phyloP scores from a whole-genome alignment of 495 filamentous ascomycete species.

The Pseudomonodictys pantanalensis region DNA sequence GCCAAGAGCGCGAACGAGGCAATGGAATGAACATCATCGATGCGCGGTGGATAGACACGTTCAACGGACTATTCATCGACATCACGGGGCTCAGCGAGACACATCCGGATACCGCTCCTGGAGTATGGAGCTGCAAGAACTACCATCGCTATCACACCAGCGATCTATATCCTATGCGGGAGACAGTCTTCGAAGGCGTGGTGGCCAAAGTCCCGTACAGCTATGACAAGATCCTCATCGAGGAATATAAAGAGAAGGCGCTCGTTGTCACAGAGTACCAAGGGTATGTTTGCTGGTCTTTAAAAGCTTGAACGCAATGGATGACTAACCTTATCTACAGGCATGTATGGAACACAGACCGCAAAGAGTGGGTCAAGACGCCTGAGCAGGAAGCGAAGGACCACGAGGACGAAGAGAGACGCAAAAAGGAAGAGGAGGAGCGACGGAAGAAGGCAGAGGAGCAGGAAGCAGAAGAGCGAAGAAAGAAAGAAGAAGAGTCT shows the following conservation, averaged over 20 bases:
- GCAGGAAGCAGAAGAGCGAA: slow-evolving; percentile 18
- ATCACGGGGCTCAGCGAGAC: slow-evolving; percentile 77
- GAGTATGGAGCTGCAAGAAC: slow-evolving; percentile 81
- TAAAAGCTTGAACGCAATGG: slow-evolving; percentile 6
- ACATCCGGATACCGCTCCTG: slow-evolving; percentile 55
- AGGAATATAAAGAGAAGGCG: slow-evolving; percentile 58
- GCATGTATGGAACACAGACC: slow-evolving; percentile 40
- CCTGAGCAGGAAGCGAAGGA: slow-evolving; percentile 34
- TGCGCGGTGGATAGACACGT: slow-evolving; percentile 76
- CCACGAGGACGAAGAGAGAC: slow-evolving; percentile 10
- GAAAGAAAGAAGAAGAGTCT: slow-evolving; percentile 10
- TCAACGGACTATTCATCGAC: slow-evolving; percentile 79
- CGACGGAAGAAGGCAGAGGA: slow-evolving; percentile 18
- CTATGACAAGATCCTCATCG: slow-evolving; percentile 57
- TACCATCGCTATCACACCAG: slow-evolving; percentile 61
- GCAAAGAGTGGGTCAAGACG: slow-evolving; percentile 52
- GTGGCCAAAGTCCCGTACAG: slow-evolving; percentile 59
- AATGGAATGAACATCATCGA: slow-evolving; percentile 79
- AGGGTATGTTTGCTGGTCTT: slow-evolving; percentile 45
- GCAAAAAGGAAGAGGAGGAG: slow-evolving; percentile 11
- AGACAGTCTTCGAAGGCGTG: slow-evolving; percentile 60
- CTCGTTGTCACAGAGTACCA: slow-evolving; percentile 51
- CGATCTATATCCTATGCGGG: slow-evolving; percentile 55
- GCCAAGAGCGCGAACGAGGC: slow-evolving; percentile 56
- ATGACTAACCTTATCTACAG: slow-evolving; percentile 33